Conservation (phyloP, 1,139 yeast species). For the Diutina mesorugosa region DNA sequence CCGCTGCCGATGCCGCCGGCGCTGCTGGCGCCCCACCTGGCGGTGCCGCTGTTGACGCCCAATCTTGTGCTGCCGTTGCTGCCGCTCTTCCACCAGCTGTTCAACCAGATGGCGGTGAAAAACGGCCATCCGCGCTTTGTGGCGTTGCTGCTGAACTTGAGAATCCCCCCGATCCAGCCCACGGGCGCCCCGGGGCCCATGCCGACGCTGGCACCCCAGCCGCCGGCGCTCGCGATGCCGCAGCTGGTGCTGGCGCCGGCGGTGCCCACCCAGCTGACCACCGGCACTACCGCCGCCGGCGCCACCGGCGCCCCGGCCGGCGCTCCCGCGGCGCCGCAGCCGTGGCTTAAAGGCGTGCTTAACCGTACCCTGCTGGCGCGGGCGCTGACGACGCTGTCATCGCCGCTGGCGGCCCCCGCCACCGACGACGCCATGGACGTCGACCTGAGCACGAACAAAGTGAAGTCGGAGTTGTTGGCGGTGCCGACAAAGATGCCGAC, state of each 20-base stretch:
- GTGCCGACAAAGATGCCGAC: conserved; percentile 17
- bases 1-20: neutral
- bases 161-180: conserved; percentile 1
- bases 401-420: neutral
- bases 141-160: conserved; percentile 2
- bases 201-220: neutral
- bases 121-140: conserved; percentile 1
- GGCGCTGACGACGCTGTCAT: neutral
- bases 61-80: conserved; percentile 26
- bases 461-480: neutral
- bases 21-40: conserved; percentile 1
- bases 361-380: neutral
- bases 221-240: neutral
- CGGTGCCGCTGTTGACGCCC: neutral
- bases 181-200: neutral
- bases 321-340: neutral
- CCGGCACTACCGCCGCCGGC: neutral
- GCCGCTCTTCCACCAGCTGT: conserved; percentile 29
- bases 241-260: neutral
- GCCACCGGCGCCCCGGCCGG: neutral
- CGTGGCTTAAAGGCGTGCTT: neutral
- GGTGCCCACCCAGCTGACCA: neutral
- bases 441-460: neutral
- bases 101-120: conserved; percentile 11
- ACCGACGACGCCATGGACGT: neutral